Evolutionary conservation across 768 basidiomycete species (phyloP).

Genomic region (Agrocybe praecox): DNA sequence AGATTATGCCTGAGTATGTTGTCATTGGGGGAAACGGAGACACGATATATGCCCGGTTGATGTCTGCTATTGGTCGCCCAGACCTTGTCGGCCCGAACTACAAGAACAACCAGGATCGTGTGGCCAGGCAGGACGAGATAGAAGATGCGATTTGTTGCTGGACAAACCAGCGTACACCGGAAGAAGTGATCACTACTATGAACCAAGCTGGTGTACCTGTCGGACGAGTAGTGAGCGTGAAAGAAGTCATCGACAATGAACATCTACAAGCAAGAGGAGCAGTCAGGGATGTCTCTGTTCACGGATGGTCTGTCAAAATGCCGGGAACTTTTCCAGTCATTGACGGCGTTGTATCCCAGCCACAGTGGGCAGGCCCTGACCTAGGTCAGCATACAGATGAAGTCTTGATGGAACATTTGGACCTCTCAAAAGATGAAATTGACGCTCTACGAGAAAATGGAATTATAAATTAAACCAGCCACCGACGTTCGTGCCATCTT

Average conservation of each 20-base stretch:
- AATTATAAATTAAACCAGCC: slow-evolving; percentile 39
- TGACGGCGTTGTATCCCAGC: slow-evolving; percentile 57
- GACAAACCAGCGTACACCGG: slow-evolving; percentile 52
- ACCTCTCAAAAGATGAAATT: slow-evolving; percentile 38
- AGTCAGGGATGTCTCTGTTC: slow-evolving; percentile 61
- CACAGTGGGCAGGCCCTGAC: slow-evolving; percentile 71
- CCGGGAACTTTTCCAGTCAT: slow-evolving; percentile 63
- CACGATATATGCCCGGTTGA: slow-evolving; percentile 67
- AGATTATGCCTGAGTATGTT: slow-evolving; percentile 51
- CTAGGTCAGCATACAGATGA: slow-evolving; percentile 62
- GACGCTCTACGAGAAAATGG: slow-evolving; percentile 39
- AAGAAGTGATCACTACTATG: slow-evolving; percentile 55
- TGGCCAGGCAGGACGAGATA: slow-evolving; percentile 64
- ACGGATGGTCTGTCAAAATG: slow-evolving; percentile 67
- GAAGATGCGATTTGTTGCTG: slow-evolving; percentile 64
- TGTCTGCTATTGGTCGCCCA: slow-evolving; percentile 57
- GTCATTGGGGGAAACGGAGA: slow-evolving; percentile 78
- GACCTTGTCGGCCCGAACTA: slow-evolving; percentile 62
- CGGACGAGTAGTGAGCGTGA: slow-evolving; percentile 63
- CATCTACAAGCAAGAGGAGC: slow-evolving; percentile 57
- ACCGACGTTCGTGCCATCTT: not conserved
- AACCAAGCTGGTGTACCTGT: slow-evolving; percentile 60
- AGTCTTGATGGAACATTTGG: slow-evolving; percentile 46
- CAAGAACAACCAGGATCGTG: slow-evolving; percentile 61
- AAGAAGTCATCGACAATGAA: slow-evolving; percentile 61